These are phyloP conservation scores for Ananas comosus DNA, from an alignment of 176 grass and related monocot genomes.

Conservation along the genomic window DNA sequence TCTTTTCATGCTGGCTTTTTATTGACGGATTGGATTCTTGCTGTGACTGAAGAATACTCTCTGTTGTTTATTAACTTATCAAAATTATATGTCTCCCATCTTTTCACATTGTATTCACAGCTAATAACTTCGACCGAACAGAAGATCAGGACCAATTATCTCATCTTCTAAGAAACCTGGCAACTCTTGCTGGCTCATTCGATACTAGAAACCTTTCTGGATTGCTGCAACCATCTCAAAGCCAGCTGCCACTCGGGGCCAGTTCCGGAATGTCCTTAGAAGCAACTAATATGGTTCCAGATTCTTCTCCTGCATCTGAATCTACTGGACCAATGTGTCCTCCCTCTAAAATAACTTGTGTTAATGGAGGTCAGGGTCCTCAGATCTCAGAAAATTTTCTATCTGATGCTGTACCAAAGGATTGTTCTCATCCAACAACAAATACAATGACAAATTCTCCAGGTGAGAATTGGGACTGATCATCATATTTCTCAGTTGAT, in stretches of 20 bases:
- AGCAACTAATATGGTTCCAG: slow-evolving; percentile 39
- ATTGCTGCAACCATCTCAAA: slow-evolving; percentile 62
- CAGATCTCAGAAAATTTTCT: slow-evolving; percentile 19
- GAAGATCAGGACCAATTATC: slow-evolving; percentile 61
- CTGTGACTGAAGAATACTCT: background rate
- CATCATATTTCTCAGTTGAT: slow-evolving; percentile 5
- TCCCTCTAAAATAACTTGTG: slow-evolving; percentile 34
- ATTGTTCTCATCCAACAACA: slow-evolving; percentile 26
- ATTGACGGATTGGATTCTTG: background rate
- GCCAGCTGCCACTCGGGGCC: slow-evolving; percentile 54
- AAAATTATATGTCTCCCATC: slow-evolving; percentile 7
- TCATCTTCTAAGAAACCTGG: slow-evolving; percentile 61
- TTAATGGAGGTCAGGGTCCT: slow-evolving; percentile 27
- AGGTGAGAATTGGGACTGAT: slow-evolving; percentile 33
- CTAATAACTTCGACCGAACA: slow-evolving; percentile 46
- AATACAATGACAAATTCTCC: slow-evolving; percentile 34
- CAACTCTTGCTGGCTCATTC: slow-evolving; percentile 65
- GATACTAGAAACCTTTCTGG: slow-evolving; percentile 73
- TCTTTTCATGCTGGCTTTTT: background rate
- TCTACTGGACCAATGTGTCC: slow-evolving; percentile 31
- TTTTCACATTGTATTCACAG: slow-evolving; percentile 38
- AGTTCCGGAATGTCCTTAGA: slow-evolving; percentile 50
- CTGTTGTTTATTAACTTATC: background rate
- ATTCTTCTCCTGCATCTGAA: slow-evolving; percentile 30
- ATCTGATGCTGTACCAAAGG: slow-evolving; percentile 32